Percentiles rank a stretch among this genome's conserved stretches.
Evolutionary conservation across 495 filamentous ascomycete species (phyloP).

Genomic region (Penicillium malachiteum): DNA sequence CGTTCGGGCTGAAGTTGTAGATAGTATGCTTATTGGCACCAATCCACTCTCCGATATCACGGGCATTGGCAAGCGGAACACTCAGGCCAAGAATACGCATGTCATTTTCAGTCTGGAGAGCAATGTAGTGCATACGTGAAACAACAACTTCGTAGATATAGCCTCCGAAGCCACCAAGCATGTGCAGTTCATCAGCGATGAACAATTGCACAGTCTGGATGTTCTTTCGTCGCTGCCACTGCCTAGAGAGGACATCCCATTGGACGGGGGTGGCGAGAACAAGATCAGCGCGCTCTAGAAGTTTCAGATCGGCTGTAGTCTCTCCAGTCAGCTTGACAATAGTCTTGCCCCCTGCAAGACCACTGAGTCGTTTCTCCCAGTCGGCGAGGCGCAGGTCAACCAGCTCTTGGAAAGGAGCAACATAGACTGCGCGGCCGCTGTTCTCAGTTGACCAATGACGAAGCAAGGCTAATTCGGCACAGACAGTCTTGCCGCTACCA

Average conservation of each 20-base stretch:
- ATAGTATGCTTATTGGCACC: slow-evolving; percentile 98
- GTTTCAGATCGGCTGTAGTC: slow-evolving; percentile 84
- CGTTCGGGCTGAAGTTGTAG: slow-evolving; percentile 95
- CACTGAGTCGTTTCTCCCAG: slow-evolving; percentile 75
- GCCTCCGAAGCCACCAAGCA: slow-evolving; percentile 87
- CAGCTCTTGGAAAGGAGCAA: slow-evolving; percentile 94
- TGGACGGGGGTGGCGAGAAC: slow-evolving; percentile 90
- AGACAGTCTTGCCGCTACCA: slow-evolving; percentile 94
- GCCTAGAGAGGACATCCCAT: slow-evolving; percentile 93
- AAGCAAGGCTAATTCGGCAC: slow-evolving; percentile 89
- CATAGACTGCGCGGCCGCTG: slow-evolving; percentile 80
- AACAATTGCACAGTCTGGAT: slow-evolving; percentile 88
- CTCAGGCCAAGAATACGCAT: slow-evolving; percentile 89
- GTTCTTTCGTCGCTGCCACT: slow-evolving; percentile 95
- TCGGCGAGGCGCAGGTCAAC: slow-evolving; percentile 77
- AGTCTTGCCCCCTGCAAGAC: slow-evolving; percentile 79
- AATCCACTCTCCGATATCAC: slow-evolving; percentile 97
- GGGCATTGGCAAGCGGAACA: slow-evolving; percentile 86
- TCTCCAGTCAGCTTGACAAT: slow-evolving; percentile 95
- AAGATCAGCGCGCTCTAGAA: slow-evolving; percentile 84
- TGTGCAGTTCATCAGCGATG: slow-evolving; percentile 93
- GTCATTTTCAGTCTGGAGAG: slow-evolving; percentile 77
- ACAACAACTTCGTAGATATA: slow-evolving; percentile 95
- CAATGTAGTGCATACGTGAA: slow-evolving; percentile 96
- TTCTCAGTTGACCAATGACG: slow-evolving; percentile 77